Percentiles rank a stretch among this genome's conserved stretches.
Conservation (phyloP, 768 basidiomycete species). For the Mycena polygramma region DNA sequence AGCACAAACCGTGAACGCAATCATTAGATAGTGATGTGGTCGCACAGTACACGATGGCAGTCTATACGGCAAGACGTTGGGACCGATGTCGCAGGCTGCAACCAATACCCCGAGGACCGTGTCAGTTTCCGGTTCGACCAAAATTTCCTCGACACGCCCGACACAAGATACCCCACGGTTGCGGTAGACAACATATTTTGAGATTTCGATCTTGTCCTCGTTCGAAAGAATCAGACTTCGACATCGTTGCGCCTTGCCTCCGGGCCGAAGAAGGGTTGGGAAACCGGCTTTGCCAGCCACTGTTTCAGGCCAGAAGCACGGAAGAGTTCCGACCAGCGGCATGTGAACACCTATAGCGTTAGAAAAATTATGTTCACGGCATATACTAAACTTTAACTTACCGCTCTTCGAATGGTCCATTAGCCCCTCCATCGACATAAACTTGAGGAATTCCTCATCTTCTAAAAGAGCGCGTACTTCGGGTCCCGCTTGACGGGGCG, state of each 20-base stretch:
- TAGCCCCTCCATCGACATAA: slow-evolving; percentile 1
- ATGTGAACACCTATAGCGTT: background rate
- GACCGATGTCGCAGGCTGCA: background rate
- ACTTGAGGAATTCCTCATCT: background rate
- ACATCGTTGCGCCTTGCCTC: slow-evolving; percentile 1
- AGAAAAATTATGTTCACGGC: background rate
- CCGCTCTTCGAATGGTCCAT: background rate
- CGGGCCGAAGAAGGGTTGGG: background rate
- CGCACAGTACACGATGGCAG: background rate
- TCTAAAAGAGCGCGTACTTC: background rate
- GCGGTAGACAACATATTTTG: background rate
- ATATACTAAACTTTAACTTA: background rate
- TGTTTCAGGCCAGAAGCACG: background rate
- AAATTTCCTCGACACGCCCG: background rate
- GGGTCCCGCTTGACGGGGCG: background rate
- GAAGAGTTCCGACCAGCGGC: background rate
- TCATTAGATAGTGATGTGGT: too few relatives aligned
- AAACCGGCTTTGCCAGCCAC: background rate
- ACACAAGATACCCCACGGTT: background rate
- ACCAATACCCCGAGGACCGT: background rate
- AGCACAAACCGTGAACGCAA: background rate
- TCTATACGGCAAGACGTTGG: background rate
- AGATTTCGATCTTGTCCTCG: background rate
- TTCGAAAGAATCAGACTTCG: slow-evolving; percentile 3
- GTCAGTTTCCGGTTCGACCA: background rate